Evolutionary conservation across 2,329 filamentous ascomycete genomes (phyloP), one percentile per base, ranked within the genome.

Genomic region (Phyllosticta citribraziliensis): DNA sequence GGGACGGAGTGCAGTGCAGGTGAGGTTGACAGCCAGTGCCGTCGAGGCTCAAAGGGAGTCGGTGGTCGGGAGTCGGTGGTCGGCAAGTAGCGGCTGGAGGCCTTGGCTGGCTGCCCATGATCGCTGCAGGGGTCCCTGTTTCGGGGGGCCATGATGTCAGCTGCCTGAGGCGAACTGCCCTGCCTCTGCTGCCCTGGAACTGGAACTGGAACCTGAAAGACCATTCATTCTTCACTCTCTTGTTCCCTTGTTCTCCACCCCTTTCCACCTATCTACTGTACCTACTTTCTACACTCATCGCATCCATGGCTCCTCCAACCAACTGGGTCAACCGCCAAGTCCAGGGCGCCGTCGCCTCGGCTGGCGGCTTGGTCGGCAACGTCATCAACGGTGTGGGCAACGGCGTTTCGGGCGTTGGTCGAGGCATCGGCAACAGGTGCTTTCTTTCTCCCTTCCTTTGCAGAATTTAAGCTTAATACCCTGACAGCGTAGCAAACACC

Each of bases 291-390:
- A 27, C 5, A 27, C 25, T 27, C 25, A 27, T n/a, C 25, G 10
- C 20, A 20, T 30, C 20, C 55, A 65, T 66, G 65, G 63, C 67
- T 52, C 67, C 69, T 50, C 70, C 62, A 70, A 73, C 69, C 68
- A 77, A 76, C 66, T 80, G 77, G 77, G 72, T 80, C 65, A 77
- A 74, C 61, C 72, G 72, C 59, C 73, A 74, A 33, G 74, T 78
- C 9, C 75, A 77, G 65, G 70, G 70, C 65, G 73, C 68, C 30
- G 73, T 78, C 25, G 69, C 75, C 3, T 74, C 76, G 33, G 73
- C 76, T 5, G 77, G 78, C 52, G 77, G 74, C 66, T 74, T 75
- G 57, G 75, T 74, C 0, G 76, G 75, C 22, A 74, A 74, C 11
- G 70, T 76, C 22, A 70, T 79, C 22, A 73, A 72, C 20, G 70